Evolutionary conservation across 73 alveolate species (phyloP).

Genomic region (Tetrahymena elliotti): DNA sequence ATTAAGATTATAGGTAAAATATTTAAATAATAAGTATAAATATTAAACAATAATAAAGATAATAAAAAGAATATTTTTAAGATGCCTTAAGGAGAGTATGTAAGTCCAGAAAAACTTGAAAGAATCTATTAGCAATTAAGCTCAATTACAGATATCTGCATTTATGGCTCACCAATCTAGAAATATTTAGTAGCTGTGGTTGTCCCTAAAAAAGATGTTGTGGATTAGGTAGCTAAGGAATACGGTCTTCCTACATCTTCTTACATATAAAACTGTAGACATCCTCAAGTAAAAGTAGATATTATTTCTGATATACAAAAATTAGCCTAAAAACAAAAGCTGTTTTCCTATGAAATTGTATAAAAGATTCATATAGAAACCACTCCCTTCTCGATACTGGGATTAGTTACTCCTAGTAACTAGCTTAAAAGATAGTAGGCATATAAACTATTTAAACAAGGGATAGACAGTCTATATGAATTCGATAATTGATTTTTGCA

Average conservation of each 20-base stretch:
- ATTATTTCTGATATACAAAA: background rate
- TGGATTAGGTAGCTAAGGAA: background rate
- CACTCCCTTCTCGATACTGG: constrained; percentile 56
- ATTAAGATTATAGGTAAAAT: constrained; percentile 23
- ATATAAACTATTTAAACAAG: background rate
- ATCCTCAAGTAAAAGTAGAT: constrained; percentile 27
- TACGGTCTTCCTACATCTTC: constrained; percentile 9
- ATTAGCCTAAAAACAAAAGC: constrained; percentile 35
- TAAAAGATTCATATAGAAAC: constrained; percentile 65
- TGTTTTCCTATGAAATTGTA: constrained; percentile 71
- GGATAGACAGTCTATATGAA: background rate
- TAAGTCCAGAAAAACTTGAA: constrained; percentile 80
- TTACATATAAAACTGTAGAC: background rate
- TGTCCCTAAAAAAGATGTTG: background rate
- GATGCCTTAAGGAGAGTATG: constrained; percentile 74
- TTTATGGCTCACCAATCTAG: constrained; percentile 4
- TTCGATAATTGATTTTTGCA: background rate
- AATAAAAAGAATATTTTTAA: constrained; percentile 64
- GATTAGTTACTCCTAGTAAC: constrained; percentile 30
- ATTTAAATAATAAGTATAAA: background rate
- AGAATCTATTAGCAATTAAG: constrained; percentile 37
- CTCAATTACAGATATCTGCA: constrained; percentile 56
- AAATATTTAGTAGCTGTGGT: constrained; percentile 8
- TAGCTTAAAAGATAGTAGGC: background rate
- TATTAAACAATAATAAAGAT: background rate